Evolutionary conservation across 768 basidiomycete species (phyloP).

Genomic region (Naganishia antarctica): DNA sequence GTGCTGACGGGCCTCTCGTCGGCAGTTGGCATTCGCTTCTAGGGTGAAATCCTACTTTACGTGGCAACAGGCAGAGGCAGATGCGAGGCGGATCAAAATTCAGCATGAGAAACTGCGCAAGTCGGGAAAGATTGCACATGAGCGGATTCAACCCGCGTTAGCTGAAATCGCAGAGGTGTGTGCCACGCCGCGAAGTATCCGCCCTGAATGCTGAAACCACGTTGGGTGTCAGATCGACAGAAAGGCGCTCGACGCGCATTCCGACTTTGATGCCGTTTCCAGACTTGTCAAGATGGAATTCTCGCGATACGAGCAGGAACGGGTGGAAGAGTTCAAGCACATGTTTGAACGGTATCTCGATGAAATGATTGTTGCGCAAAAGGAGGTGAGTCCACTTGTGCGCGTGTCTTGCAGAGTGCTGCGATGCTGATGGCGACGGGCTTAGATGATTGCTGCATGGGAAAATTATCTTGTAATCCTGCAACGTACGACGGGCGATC

Average conservation of each 20-base stretch:
- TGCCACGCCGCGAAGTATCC: background rate
- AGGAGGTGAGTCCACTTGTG: slow-evolving; percentile 55
- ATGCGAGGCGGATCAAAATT: slow-evolving; percentile 52
- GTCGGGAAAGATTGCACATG: slow-evolving; percentile 56
- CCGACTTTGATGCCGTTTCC: slow-evolving; percentile 83
- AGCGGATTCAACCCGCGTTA: slow-evolving; percentile 68
- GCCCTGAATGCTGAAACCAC: background rate
- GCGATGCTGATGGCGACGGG: background rate
- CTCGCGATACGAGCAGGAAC: slow-evolving; percentile 83
- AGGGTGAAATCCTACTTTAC: slow-evolving; percentile 74
- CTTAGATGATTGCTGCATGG: slow-evolving; percentile 71
- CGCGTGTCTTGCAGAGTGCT: too few species aligned
- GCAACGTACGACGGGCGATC: slow-evolving; percentile 5
- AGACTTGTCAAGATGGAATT: slow-evolving; percentile 84
- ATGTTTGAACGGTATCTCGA: slow-evolving; percentile 77
- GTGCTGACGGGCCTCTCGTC: background rate
- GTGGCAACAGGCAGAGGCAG: slow-evolving; percentile 70
- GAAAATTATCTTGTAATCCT: slow-evolving; percentile 41
- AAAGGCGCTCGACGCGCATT: slow-evolving; percentile 71
- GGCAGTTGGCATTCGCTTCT: slow-evolving; percentile 76
- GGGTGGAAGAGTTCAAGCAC: slow-evolving; percentile 86
- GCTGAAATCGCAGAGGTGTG: slow-evolving; percentile 74
- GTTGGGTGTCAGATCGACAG: slow-evolving; percentile 66
- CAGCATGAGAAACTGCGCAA: slow-evolving; percentile 48
- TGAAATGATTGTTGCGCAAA: slow-evolving; percentile 79